A percentile compares a stretch with the other conserved stretches of the same genome.
These are phyloP conservation scores for Melampsora occidentalis DNA, from an alignment of 1,284 basidiomycete species.

Conservation along the genomic window DNA sequence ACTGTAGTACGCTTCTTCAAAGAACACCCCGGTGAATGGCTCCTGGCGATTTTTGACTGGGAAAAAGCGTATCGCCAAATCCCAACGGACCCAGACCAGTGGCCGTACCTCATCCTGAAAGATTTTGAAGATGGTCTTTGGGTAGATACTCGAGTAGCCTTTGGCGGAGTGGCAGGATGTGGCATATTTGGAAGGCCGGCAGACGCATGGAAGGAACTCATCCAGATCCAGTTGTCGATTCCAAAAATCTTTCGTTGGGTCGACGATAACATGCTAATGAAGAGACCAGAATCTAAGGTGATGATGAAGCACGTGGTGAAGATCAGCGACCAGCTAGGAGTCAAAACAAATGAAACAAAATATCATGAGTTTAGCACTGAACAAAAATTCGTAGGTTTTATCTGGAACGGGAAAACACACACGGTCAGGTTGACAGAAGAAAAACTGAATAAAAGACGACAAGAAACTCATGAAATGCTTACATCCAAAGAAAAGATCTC, in stretches of 20 bases:
- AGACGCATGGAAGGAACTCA: neutral
- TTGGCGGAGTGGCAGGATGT: constrained; percentile 14
- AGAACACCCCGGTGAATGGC: neutral
- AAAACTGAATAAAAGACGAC: neutral
- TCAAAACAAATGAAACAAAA: neutral
- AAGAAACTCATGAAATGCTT: neutral
- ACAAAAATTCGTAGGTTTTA: constrained; percentile 4
- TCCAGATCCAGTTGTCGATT: neutral
- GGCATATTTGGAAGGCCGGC: neutral
- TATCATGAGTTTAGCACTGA: neutral
- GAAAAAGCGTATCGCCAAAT: no score
- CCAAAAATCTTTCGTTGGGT: neutral
- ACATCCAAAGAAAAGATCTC: neutral
- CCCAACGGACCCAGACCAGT: neutral
- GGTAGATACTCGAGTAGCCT: neutral
- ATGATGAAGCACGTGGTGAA: neutral
- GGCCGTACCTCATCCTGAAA: constrained; percentile 2
- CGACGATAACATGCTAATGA: neutral
- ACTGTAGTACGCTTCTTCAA: neutral
- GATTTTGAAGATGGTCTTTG: neutral
- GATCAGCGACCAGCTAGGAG: neutral
- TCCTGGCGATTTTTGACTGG: neutral
- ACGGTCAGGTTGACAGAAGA: neutral
- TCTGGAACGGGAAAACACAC: neutral
- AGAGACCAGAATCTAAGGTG: neutral